Base-by-base conservation (phyloP, 345 rosid species). In the Corchorus capsularis region DNA sequence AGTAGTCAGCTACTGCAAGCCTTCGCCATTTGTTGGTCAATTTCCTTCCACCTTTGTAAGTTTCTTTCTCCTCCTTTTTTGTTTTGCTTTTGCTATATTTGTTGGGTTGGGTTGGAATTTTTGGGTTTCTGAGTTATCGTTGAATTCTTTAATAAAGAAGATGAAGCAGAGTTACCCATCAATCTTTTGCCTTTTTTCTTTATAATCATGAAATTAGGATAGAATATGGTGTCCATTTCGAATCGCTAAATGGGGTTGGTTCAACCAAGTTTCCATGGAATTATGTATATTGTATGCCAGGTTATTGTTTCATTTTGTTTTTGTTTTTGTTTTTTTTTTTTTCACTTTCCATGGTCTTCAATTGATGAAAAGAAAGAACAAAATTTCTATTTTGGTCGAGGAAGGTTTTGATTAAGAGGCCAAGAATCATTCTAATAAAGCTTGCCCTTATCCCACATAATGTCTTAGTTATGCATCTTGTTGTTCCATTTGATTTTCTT, bases 1-100 rank as follows among this genome's bases (percentile, higher is more conserved):
- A 68, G 82, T 81, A 75, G 76, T 73, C 50, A 70, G 85, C 76
- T 79, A 80, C 85, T 83, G 85, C 85, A 85, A 86, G 77, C 88
- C 95, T 53, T 84, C 88, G 27, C 87, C 83, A 72, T 87, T 87
- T 77, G 80, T 79, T 68, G 77, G 81, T 70, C 82, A 82, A 27
- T 79, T 79, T 71, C 81, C 83, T 68, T 74, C 78, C 47, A 80
- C 37, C 79, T 62, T 59, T 52, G 94, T 87, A 72, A 72, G 86
- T 46, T 20, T 69, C 66, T 62, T 32, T 61, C 32, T 32, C 57
- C 66, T 60, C 73, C 46, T 45, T 15, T 75, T 5, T 80, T 41
- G 27, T 27, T 27, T 27, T 27, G 0, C 16, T 10, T 9, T 8
- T 10, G 5, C 16, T 63, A 1, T 43, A 63, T 43, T 17, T 63